Conservation (phyloP, 2,329 filamentous ascomycete genomes). For the Sporothrix euskadiensis region DNA sequence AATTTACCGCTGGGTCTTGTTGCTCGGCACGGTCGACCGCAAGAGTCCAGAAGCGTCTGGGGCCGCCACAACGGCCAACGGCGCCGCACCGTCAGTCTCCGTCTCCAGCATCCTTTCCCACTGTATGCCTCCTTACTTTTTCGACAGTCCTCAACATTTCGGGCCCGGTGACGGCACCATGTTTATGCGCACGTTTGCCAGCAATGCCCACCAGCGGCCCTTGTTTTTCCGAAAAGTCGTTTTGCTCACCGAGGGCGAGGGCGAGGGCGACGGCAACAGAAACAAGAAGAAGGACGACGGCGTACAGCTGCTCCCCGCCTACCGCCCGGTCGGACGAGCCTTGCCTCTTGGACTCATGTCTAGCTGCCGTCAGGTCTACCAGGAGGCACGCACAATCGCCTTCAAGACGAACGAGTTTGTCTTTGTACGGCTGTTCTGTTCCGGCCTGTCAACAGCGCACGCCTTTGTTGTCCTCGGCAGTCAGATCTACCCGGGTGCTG, state of each 20-base stretch:
- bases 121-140: constrained; percentile 1
- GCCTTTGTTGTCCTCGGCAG: constrained; percentile 36
- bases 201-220: not conserved
- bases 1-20: constrained; percentile 48
- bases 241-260: not conserved
- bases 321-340: constrained; percentile 44
- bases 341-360: constrained; percentile 44
- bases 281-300: not conserved
- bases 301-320: constrained; percentile 37
- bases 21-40: constrained; percentile 35
- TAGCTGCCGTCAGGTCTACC: constrained; percentile 46
- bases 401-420: constrained; percentile 49
- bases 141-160: constrained; percentile 11
- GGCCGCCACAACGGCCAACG: not conserved
- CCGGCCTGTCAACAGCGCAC: constrained; percentile 46
- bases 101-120: constrained; percentile 1
- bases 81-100: not conserved
- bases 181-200: constrained; percentile 18
- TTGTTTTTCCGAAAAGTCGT: not conserved
- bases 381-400: constrained; percentile 45
- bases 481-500: not conserved
- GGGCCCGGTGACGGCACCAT: not conserved
- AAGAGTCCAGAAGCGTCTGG: not conserved
- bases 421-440: constrained; percentile 50
- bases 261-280: not conserved